phyloP scores from a whole-genome alignment of 345 rosid genomes.

The Hypericum perforatum region DNA sequence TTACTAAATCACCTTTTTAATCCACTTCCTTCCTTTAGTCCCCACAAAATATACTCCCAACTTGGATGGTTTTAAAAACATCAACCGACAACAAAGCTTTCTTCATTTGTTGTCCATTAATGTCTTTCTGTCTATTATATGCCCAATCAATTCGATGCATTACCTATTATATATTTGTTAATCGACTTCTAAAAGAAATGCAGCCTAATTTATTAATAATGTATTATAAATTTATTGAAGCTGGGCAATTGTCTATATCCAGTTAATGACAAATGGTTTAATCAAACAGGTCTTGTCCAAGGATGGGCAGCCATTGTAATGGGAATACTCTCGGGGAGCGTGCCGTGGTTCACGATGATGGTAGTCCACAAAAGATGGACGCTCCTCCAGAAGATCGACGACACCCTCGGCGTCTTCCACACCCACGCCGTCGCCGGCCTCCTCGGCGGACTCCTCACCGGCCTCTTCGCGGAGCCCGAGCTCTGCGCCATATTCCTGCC shows the following conservation, averaged over 20 bases:
- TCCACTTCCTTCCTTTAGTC: too few species aligned
- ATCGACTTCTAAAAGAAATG: too few species aligned
- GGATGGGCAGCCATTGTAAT: slow-evolving; percentile 47
- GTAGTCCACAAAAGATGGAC: slow-evolving; percentile 36
- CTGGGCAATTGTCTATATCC: not conserved
- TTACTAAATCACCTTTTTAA: too few species aligned
- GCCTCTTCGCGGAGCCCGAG: slow-evolving; percentile 37
- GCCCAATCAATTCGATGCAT: too few species aligned
- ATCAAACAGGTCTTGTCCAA: slow-evolving; percentile 35
- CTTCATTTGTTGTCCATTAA: too few species aligned
- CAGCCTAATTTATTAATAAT: too few species aligned
- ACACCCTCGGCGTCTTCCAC: slow-evolving; percentile 39
- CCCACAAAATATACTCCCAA: too few species aligned
- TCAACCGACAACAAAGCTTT: too few species aligned
- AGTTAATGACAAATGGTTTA: too few species aligned
- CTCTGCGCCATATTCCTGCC: slow-evolving; percentile 31
- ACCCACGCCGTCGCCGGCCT: slow-evolving; percentile 45
- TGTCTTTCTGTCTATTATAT: too few species aligned
- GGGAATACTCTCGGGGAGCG: slow-evolving; percentile 39
- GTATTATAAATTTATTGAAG: not conserved
- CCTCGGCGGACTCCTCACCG: slow-evolving; percentile 33
- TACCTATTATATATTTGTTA: too few species aligned
- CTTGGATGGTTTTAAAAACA: too few species aligned
- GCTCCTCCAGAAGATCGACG: slow-evolving; percentile 29
- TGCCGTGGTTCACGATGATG: slow-evolving; percentile 52